Evolutionary conservation across 73 alveolate genomes (phyloP), one percentile per base, ranked within the genome.

Genomic region (Loxodes magnus): DNA sequence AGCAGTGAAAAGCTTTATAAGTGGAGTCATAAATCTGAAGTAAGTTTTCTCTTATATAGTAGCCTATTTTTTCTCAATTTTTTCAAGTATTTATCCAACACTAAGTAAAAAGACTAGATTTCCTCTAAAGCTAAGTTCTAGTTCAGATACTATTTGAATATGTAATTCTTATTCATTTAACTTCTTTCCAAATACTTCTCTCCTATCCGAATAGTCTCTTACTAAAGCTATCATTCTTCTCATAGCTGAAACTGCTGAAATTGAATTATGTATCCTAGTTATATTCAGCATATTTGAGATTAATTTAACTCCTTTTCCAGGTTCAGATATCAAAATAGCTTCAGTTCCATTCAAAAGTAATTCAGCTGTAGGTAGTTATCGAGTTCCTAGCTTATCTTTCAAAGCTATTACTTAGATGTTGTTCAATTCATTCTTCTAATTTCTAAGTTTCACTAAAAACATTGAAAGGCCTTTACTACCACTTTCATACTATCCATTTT

Each of bases 291-390:
- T 75, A 37, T 71, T 53, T 6, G 93, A 46, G 35, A 86, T 86
- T 16, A 27, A 51, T 51, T 81, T 77, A 10, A 86, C 66, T 10
- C 97, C 94, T 41, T 56, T 61, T 1, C 93, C 94, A 35, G 38
- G 71, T 29, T 71, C 76, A 44, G 86, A 42, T 5, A 86, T 44
- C 21, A 66, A 42, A 15, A 17, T 27, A 0, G 85, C 90, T 2
- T 17, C 48, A 21, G 84, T 25, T 0, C 92, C 97, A 4, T 67
- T 54, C 5, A 86, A 62, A 2, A 76, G 24, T 16, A 86, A 48
- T 42, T 86, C 97, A 25, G 94, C 92, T 21, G 94, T 86, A n/a
- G 97, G 97, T 16, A 86, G 77, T 41, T 76, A 46, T 49, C 89
- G 57, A n/a, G 97, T 86, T 7, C 97, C 94, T 43, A 82, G 51